Percentiles rank a stretch among this genome's conserved stretches.
Conservation (phyloP, 176 grass and related monocot genomes). For the Poa annua region DNA sequence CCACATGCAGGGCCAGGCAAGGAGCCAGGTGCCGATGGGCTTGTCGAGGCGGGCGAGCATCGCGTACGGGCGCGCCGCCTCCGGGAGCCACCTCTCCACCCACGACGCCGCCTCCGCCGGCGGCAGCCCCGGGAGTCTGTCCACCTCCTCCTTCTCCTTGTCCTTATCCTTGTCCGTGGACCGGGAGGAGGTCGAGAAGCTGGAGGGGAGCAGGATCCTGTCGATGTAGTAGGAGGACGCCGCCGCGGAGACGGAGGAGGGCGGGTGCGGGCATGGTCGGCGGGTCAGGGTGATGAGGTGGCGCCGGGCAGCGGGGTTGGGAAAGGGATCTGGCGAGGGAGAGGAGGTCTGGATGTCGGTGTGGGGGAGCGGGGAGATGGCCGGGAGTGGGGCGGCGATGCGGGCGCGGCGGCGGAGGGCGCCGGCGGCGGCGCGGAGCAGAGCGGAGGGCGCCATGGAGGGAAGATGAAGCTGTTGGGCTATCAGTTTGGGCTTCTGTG, state of each 20-base stretch:
- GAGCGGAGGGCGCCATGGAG: slow-evolving; percentile 35
- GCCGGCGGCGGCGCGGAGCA: slow-evolving; percentile 52
- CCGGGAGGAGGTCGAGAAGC: slow-evolving; percentile 35
- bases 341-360: neutral
- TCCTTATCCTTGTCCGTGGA: neutral
- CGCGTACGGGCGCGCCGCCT: slow-evolving; percentile 65
- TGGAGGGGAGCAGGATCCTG: neutral
- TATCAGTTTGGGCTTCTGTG: no score
- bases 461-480: neutral
- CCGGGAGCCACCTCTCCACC: slow-evolving; percentile 65
- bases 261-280: neutral
- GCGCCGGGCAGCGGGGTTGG: slow-evolving; percentile 2
- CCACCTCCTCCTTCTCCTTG: slow-evolving; percentile 31
- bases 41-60: slow-evolving; percentile 84
- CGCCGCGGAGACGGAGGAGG: neutral
- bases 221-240: neutral
- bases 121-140: no score
- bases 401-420: slow-evolving; percentile 33
- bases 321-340: neutral
- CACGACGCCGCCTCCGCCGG: slow-evolving; percentile 43
- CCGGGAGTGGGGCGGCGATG: neutral
- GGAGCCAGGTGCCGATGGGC: slow-evolving; percentile 79
- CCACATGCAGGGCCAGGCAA: slow-evolving; percentile 90
- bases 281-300: slow-evolving; percentile 21
- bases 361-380: slow-evolving; percentile 8